Evolutionary conservation across 768 basidiomycete genomes (phyloP), one percentile per base, ranked within the genome.

Genomic region (Hygrocybe coccinea): DNA sequence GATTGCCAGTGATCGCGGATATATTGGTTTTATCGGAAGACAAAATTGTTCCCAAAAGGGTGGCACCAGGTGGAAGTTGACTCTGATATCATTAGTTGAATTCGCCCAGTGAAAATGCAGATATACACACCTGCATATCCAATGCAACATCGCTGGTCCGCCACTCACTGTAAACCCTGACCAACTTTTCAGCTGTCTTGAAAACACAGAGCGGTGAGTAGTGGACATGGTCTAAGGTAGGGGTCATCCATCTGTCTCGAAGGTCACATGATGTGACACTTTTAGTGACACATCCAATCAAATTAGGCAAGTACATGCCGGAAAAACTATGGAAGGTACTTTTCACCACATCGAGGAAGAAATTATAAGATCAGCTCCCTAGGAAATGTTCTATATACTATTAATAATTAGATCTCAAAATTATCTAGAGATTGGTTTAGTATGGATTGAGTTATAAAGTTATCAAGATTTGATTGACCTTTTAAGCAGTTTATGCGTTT

Each of bases 141-240:
- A 64, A 66, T 1, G 65, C 64, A 21, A 15, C 38, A 21, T 67
- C 45, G 9, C 62, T 58, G 6, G 60, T 59, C 37, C 65, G 47
- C 64, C 62, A 67, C 38, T 69, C 63, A 5, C 24, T 56, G 35
- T 66, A 69, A 5, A 64, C 50, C 3, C 56, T 39, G 19, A 56
- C 50, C 4, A 62, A 11, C 15, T 48, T 24, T 22, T 36, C 60
- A 11, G 59, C 58, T 1, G 38, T 56, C 10, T 36, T 47, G 38
- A 52, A 66, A 6, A 66, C 45, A 3, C 50, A 25, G 4, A 56
- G 54, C 22, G 61, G 63, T 29, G 29, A 29, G 8, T 29, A 29
- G 29, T 29, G 29, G 29, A 29, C 29, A 29, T 29, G 29, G 29
- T 29, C 29, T 29, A 10, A 17, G 14, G 15, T 19, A 52, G 34